These are phyloP conservation scores for Ogataea ramenticola DNA, from an alignment of 805 yeast genomes.

Conservation along the genomic window DNA sequence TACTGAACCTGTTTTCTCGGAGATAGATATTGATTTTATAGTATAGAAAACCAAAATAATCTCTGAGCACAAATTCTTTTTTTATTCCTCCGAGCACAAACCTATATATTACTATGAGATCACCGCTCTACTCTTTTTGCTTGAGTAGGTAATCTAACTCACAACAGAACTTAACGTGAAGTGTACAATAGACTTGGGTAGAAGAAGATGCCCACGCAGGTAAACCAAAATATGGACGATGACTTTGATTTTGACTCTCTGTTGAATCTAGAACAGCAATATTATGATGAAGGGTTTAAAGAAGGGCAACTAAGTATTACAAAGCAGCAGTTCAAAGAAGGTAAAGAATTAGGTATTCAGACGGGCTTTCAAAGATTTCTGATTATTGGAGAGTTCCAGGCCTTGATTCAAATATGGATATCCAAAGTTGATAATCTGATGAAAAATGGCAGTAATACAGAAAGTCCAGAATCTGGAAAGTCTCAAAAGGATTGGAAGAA, in stretches of 20 bases:
- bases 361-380: slow-evolving; percentile 68
- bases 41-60: no score
- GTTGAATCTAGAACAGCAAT: slow-evolving; percentile 53
- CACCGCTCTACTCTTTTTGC: no score
- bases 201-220: slow-evolving; percentile 9
- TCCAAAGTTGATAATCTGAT: slow-evolving; percentile 6
- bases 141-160: no score
- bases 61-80: no score
- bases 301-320: slow-evolving; percentile 66
- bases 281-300: slow-evolving; percentile 58
- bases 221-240: slow-evolving; percentile 6
- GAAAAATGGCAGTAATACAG: slow-evolving; percentile 1
- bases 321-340: slow-evolving; percentile 58
- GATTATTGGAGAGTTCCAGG: slow-evolving; percentile 63
- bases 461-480: no score
- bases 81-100: no score
- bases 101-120: no score
- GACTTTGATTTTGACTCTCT: slow-evolving; percentile 47
- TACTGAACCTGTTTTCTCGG: no score
- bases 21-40: no score
- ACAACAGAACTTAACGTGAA: no score
- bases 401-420: slow-evolving; percentile 35
- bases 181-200: no score
- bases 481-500: slow-evolving; percentile 12
- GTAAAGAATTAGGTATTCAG: slow-evolving; percentile 78